phyloP scores from a whole-genome alignment of 257 asterid genomes.

The Cynanchum wilfordii region DNA sequence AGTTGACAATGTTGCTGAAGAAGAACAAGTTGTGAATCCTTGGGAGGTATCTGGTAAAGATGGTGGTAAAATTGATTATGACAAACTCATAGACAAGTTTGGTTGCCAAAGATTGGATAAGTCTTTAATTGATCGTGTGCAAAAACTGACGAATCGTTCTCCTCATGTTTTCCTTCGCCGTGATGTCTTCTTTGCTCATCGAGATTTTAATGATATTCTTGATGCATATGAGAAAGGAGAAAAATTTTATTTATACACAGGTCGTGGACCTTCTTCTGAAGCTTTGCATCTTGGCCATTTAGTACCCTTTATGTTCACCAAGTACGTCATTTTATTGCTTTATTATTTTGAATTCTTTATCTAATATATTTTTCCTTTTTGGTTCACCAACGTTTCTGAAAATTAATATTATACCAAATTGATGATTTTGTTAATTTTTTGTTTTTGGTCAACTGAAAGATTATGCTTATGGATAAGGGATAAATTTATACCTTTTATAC shows the following conservation, averaged over 20 bases:
- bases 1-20: slow-evolving; percentile 5
- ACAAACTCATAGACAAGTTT: slow-evolving; percentile 74
- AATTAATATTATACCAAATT: not conserved
- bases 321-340: slow-evolving; percentile 32
- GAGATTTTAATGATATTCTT: slow-evolving; percentile 65
- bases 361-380: not conserved
- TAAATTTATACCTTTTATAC: slow-evolving; percentile 2
- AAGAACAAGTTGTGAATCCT: slow-evolving; percentile 67
- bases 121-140: slow-evolving; percentile 57
- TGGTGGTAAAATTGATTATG: slow-evolving; percentile 88
- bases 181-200: slow-evolving; percentile 91
- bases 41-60: slow-evolving; percentile 87
- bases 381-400: not conserved
- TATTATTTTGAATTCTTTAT: not conserved
- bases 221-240: slow-evolving; percentile 80
- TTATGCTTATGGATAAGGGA: too few relatives aligned
- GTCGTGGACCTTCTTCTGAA: slow-evolving; percentile 97
- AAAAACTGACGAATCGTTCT: slow-evolving; percentile 57
- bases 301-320: slow-evolving; percentile 93
- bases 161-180: slow-evolving; percentile 98
- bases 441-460: too few relatives aligned
- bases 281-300: slow-evolving; percentile 96
- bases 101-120: slow-evolving; percentile 90
- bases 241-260: slow-evolving; percentile 83
- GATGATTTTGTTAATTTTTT: not conserved